phyloP scores from a whole-genome alignment of 169 alveolate genomes.

The Cryptosporidium ryanae region DNA sequence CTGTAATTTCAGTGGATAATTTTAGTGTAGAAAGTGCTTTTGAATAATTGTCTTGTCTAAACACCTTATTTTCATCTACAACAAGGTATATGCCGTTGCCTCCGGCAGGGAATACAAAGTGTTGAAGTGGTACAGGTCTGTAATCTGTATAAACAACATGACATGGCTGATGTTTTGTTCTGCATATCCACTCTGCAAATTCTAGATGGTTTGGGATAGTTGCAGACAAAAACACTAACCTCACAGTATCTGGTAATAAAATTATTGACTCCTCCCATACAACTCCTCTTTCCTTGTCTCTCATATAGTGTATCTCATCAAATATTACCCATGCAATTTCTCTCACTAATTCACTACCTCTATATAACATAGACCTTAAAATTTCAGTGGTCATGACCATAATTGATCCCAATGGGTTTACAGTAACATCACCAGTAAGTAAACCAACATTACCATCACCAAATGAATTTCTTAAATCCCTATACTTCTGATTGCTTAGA shows the following conservation, averaged over 20 bases:
- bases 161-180: slow-evolving; percentile 96
- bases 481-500: slow-evolving; percentile 96
- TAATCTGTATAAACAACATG: slow-evolving; percentile 97
- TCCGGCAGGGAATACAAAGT: slow-evolving; percentile 94
- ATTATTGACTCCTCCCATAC: slow-evolving; percentile 99
- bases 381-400: slow-evolving; percentile 99
- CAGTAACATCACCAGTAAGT: slow-evolving; percentile 99
- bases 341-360: slow-evolving; percentile 96
- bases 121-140: slow-evolving; percentile 98
- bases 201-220: slow-evolving; percentile 99
- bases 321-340: slow-evolving; percentile 89
- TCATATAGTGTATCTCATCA: slow-evolving; percentile 99
- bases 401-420: slow-evolving; percentile 96
- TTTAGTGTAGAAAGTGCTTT: slow-evolving; percentile 75
- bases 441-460: slow-evolving; percentile 96
- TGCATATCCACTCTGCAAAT: slow-evolving; percentile 99
- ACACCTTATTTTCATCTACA: slow-evolving; percentile 94
- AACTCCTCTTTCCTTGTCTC: slow-evolving; percentile 99
- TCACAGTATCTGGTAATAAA: slow-evolving; percentile 92
- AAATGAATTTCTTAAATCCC: slow-evolving; percentile 97
- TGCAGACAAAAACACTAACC: slow-evolving; percentile 97
- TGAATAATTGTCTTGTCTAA: slow-evolving; percentile 82
- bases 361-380: slow-evolving; percentile 96
- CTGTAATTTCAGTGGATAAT: slow-evolving; percentile 29
- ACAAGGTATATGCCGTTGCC: slow-evolving; percentile 94